phyloP scores from a whole-genome alignment of 805 yeast species.

The Metschnikowia lachancei region DNA sequence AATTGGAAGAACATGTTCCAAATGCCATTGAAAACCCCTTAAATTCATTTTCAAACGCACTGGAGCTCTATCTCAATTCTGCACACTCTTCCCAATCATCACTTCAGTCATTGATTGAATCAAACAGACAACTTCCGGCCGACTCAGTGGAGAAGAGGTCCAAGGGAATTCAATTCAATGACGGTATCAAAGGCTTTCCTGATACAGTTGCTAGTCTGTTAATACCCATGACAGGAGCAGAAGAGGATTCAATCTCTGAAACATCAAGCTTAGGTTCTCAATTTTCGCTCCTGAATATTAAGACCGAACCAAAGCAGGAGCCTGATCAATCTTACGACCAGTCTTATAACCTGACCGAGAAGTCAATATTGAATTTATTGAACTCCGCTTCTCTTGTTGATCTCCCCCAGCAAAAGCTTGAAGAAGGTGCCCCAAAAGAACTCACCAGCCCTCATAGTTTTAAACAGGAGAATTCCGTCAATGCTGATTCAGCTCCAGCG shows the following conservation, averaged over 20 bases:
- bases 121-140: constrained; percentile 19
- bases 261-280: constrained; percentile 8
- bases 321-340: constrained; percentile 30
- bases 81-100: constrained; percentile 43
- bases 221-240: constrained; percentile 23
- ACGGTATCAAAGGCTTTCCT: constrained; percentile 44
- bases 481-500: too few species aligned
- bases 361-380: constrained; percentile 40
- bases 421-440: too few species aligned
- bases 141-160: constrained; percentile 13
- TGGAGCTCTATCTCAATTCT: constrained; percentile 22
- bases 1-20: constrained; percentile 19
- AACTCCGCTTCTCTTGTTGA: constrained; percentile 22
- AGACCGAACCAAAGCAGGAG: not conserved
- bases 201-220: constrained; percentile 36
- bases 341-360: constrained; percentile 38
- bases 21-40: constrained; percentile 31
- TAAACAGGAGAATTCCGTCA: not conserved
- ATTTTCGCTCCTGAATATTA: constrained; percentile 1
- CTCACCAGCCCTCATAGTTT: not conserved
- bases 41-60: constrained; percentile 27
- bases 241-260: constrained; percentile 15
- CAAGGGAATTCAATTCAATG: constrained; percentile 36
- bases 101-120: constrained; percentile 20
- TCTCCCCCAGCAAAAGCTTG: not conserved